Evolutionary conservation across 208 protist genomes (phyloP), one percentile per base, ranked within the genome.

Genomic region (Strigomonas galati): DNA sequence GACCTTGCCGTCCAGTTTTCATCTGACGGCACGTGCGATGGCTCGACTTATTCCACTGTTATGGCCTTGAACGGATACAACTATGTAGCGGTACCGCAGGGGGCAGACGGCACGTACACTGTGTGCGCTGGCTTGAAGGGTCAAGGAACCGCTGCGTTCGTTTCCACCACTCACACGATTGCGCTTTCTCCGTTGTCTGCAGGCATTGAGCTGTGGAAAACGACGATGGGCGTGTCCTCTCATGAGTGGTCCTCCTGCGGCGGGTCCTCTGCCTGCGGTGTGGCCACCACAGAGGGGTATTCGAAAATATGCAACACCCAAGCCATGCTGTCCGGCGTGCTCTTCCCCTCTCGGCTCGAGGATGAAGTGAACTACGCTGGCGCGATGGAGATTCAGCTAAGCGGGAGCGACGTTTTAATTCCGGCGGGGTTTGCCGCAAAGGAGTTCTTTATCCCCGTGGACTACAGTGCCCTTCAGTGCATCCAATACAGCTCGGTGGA

Each of bases 241-340:
- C 58, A 37, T 9, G 69, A 73, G 65, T 85, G 80, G 80, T 70
- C 55, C 17, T 65, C 80, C 52, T 85, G 80, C 61, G 76, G 76
- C 31, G 75, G 65, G 53, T 58, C 69, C 0, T 67, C 71, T 1
- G 72, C 67, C n/a, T 86, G 81, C 35, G 76, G 81, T 3, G 40
- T 68, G 32, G 57, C 51, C 12, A 66, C 69, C 17, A n/a, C 71
- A 32, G 67, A 78, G 65, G 37, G 46, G 27, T 74, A 65, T 26
- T 62, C 74, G 44, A 57, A 78, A 37, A 76, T 86, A 23, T 86
- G 81, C 68, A 85, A 74, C 51, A 62, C 68, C 19, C 62, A 53
- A 9, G 52, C 67, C 35, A 68, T 48, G 15, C 9, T 26, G 12
- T 65, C 65, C 58, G 27, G 12, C 31, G 3, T 31, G 28, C 27